phyloP scores from a whole-genome alignment of 495 filamentous ascomycete genomes.

The Penicillium turbatum region DNA sequence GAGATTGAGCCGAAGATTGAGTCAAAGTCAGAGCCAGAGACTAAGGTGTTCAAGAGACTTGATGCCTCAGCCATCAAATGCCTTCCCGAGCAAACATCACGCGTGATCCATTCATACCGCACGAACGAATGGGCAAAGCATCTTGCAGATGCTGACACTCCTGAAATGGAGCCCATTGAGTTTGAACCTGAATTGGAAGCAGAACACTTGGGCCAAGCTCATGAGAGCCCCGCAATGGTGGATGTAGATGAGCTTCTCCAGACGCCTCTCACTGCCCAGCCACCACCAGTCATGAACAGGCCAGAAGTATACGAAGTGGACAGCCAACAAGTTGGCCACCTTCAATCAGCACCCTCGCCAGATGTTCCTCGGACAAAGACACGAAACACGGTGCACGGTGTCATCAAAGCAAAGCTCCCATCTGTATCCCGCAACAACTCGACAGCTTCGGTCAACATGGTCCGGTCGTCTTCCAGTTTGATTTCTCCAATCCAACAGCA shows the following conservation, averaged over 20 bases:
- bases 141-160: slow-evolving; percentile 68
- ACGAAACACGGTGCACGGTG: slow-evolving; percentile 7
- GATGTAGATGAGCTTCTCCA: slow-evolving; percentile 64
- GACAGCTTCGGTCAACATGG: slow-evolving; percentile 14
- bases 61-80: slow-evolving; percentile 34
- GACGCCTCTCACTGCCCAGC: slow-evolving; percentile 53
- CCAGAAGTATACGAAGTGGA: slow-evolving; percentile 16
- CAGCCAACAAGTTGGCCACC: slow-evolving; percentile 10
- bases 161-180: slow-evolving; percentile 61
- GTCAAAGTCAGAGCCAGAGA: slow-evolving; percentile 10
- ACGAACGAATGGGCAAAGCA: slow-evolving; percentile 98
- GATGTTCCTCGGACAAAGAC: slow-evolving; percentile 11
- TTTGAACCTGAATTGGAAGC: slow-evolving; percentile 30
- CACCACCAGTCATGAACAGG: slow-evolving; percentile 34
- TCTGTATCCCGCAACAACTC: slow-evolving; percentile 20
- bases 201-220: slow-evolving; percentile 19
- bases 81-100: slow-evolving; percentile 51
- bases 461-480: slow-evolving; percentile 3
- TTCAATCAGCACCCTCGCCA: slow-evolving; percentile 3
- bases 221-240: slow-evolving; percentile 57
- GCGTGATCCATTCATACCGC: slow-evolving; percentile 73
- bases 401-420: not conserved
- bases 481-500: slow-evolving; percentile 3
- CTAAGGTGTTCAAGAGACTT: slow-evolving; percentile 27
- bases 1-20: not conserved